These are phyloP conservation scores for Ceratocystis variospora DNA, from an alignment of 2,329 filamentous ascomycete species.

Conservation along the genomic window DNA sequence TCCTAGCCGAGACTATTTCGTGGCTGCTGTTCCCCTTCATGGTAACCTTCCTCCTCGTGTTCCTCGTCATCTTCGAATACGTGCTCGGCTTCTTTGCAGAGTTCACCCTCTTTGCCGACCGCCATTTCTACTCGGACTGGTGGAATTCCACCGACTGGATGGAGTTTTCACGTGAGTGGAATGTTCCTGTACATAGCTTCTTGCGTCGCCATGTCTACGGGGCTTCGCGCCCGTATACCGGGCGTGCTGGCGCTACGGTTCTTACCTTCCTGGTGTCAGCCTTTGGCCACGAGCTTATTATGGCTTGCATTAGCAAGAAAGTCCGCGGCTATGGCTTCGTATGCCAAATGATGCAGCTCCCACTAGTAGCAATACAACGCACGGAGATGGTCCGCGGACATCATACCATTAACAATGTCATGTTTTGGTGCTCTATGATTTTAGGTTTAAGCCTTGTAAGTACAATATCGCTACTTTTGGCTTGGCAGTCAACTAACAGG, in stretches of 20 bases:
- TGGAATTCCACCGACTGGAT: conserved; percentile 79
- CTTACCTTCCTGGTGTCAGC: conserved; percentile 88
- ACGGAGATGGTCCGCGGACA: conserved; percentile 61
- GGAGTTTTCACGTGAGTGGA: conserved; percentile 94
- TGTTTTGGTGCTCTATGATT: conserved; percentile 90
- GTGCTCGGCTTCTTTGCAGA: conserved; percentile 88
- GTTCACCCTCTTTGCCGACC: conserved; percentile 82
- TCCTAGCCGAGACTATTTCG: conserved; percentile 79
- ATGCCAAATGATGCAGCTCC: conserved; percentile 92
- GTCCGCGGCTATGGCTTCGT: conserved; percentile 85
- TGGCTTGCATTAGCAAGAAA: conserved; percentile 97
- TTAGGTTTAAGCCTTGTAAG: conserved; percentile 58
- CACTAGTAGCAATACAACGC: conserved; percentile 82
- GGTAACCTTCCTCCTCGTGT: conserved; percentile 87
- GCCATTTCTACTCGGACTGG: conserved; percentile 78
- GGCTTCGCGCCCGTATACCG: conserved; percentile 63
- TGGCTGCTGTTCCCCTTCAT: conserved; percentile 94
- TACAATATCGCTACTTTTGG: neutral
- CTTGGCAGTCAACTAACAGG: neutral
- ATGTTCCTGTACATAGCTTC: conserved; percentile 93
- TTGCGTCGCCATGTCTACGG: conserved; percentile 88
- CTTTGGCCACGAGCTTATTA: conserved; percentile 83
- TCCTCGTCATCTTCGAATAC: conserved; percentile 97
- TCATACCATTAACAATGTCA: conserved; percentile 71
- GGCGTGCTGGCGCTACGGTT: conserved; percentile 61